Percentiles rank a stretch among this genome's conserved stretches.
Evolutionary conservation across 257 asterid species (phyloP).

Genomic region (Anisodus tanguticus): DNA sequence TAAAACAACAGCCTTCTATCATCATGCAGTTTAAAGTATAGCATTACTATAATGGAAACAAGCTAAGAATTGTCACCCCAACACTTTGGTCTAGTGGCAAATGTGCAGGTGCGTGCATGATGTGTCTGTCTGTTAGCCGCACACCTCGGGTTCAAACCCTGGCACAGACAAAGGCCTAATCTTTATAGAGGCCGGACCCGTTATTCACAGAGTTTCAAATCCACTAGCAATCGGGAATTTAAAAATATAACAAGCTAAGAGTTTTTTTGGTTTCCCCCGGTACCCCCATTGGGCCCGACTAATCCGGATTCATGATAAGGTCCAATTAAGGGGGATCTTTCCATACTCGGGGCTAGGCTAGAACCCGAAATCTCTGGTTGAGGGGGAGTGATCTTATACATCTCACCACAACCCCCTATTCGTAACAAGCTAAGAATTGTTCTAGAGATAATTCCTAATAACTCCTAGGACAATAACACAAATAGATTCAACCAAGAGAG

Average conservation of each 20-base stretch:
- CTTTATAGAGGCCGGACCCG: too few species aligned
- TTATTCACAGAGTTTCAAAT: too few species aligned
- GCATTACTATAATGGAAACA: background rate
- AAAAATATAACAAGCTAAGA: too few species aligned
- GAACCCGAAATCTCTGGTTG: too few species aligned
- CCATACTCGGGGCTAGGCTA: too few species aligned
- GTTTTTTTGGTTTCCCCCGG: too few species aligned
- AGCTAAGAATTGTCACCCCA: background rate
- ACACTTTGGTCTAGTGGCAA: background rate
- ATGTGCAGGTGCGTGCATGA: background rate
- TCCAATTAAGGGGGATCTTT: too few species aligned
- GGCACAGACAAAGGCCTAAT: background rate
- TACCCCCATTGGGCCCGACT: too few species aligned
- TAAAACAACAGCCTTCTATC: background rate
- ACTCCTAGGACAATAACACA: background rate
- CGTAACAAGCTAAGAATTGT: background rate
- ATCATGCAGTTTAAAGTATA: slow-evolving; percentile 11
- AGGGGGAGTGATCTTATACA: too few species aligned
- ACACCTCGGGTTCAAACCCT: background rate
- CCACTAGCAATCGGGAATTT: too few species aligned
- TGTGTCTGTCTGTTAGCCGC: background rate
- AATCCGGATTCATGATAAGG: too few species aligned
- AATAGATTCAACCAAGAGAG: background rate
- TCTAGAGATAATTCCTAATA: background rate
- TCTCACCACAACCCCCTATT: too few species aligned